Base-by-base conservation (phyloP, 2,329 filamentous ascomycete genomes). In the Penicillium sp. region DNA sequence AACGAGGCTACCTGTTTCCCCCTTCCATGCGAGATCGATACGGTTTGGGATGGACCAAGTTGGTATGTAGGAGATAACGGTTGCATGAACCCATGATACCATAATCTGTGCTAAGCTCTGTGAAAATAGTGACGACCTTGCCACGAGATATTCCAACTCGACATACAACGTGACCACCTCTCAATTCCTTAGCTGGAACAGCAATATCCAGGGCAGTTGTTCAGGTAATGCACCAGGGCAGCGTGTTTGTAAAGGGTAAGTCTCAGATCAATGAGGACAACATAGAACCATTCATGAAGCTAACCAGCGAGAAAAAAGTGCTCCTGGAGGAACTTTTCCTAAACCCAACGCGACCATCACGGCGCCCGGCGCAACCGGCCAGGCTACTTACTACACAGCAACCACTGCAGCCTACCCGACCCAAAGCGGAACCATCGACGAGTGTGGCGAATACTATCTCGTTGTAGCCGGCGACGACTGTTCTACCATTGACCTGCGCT, bases 151-250 rank as follows among this genome's bases (percentile, higher is more conserved):
- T 33, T 49, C 46, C 27, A 49, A 49, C 46, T 49, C 46, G 22
- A 49, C 46, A 4, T 49, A 49, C 22, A 40, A 40, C 18, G 22
- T 49, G 6, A 23, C 31, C 46, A 25, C n/a, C 1, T 25, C 31
- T 26, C 46, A 49, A 37, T 26, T 49, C 12, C 46, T 49, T 14
- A 22, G n/a, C 9, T 49, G 31, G 46, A 40, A 37, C 22, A 15
- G 4, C 18, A 49, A 49, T 49, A 49, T 49, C n/a, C 46, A 49
- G 22, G 46, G 46, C 6, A 49, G 46, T 25, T 49, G 31, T 27
- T 20, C 15, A 20, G 33, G 46, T 5, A n/a, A 40, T 37, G 27
- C 46, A 11, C 9, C 15, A 14, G 46, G 46, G 5, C 46, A 49
- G 33, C 46, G 46, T 37, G 31, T 49, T 15, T 49, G 31, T 40